Conservation (phyloP, 2,329 filamentous ascomycete species). For the Akanthomyces lecanii region DNA sequence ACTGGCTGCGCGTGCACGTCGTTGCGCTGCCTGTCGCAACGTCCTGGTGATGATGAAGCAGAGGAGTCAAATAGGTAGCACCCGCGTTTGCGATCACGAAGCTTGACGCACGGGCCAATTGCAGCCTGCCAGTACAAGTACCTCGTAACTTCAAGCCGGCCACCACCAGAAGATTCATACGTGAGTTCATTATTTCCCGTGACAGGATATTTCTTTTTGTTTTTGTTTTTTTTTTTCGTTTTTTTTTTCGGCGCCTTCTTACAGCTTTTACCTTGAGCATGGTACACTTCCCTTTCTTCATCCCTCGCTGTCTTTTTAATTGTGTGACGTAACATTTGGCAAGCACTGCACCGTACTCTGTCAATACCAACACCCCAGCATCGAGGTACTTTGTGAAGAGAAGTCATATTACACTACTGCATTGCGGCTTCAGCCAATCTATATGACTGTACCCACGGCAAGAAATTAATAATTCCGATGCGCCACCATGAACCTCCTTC, state of each 20-base stretch:
- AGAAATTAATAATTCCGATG: conserved; percentile 5
- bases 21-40: conserved; percentile 9
- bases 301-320: neutral
- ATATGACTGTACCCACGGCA: neutral
- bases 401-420: conserved; percentile 3
- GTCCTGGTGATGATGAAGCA: conserved; percentile 10
- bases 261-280: neutral
- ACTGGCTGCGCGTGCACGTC: neutral
- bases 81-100: conserved; percentile 11
- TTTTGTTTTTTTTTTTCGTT: neutral
- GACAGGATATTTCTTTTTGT: no score
- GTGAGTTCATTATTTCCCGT: neutral
- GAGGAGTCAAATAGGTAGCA: neutral
- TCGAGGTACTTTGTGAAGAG: neutral
- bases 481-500: neutral
- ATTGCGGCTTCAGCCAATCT: neutral
- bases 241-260: neutral
- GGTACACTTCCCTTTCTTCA: neutral
- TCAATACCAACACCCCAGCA: neutral
- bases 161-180: neutral
- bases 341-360: neutral
- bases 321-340: neutral
- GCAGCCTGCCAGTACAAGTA: neutral
- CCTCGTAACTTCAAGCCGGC: neutral
- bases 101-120: conserved; percentile 15